Evolutionary conservation across 2,329 filamentous ascomycete genomes (phyloP), one percentile per base, ranked within the genome.

Genomic region (Venturia aucupariae): DNA sequence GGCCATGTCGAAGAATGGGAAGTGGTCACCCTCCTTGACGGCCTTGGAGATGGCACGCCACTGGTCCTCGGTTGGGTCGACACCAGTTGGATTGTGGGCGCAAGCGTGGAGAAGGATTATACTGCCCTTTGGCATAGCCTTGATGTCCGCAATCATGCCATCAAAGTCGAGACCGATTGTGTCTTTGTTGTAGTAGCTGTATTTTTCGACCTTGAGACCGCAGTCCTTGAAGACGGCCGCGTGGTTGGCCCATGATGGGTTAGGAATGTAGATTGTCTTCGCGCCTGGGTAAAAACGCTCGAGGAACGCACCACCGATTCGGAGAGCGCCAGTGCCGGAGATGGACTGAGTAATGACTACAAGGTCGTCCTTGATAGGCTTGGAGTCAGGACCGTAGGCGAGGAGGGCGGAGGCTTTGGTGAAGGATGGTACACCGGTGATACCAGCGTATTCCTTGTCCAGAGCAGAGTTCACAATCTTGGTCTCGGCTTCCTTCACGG

Each of bases 141-240:
- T 92, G 80, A 99, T 87, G 77, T 97, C 92, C 72, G 85, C 88
- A 66, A 97, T 75, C 83, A 99, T 85, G 72, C 94, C 94, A 70
- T 95, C 90, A 74, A 97, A 97, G 84, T 99, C 94, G 69, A 99
- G 88, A 65, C 92, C 92, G 75, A 97, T 97, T 74, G 93, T 97
- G 76, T 96, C 88, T 84, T 96, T 95, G 86, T 97, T 90, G 84
- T 97, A 99, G 87, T 99, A 99, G 72, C 90, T 85, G 85, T 99
- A 99, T 81, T 92, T 91, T 80, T 92, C 87, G 67, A 97, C 92
- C 79, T 90, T 84, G 69, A 99, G 85, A 65, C 92, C 91, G 39
- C 90, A 89, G 79, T 97, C 92, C 79, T 85, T 88, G 86, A 99
- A 97, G 77, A 99, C 90, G 68, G 93, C 92, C 75, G 86, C 90